These are phyloP conservation scores for Yamadazyma songkhlaensis DNA, from an alignment of 1,139 yeast species.

Conservation along the genomic window DNA sequence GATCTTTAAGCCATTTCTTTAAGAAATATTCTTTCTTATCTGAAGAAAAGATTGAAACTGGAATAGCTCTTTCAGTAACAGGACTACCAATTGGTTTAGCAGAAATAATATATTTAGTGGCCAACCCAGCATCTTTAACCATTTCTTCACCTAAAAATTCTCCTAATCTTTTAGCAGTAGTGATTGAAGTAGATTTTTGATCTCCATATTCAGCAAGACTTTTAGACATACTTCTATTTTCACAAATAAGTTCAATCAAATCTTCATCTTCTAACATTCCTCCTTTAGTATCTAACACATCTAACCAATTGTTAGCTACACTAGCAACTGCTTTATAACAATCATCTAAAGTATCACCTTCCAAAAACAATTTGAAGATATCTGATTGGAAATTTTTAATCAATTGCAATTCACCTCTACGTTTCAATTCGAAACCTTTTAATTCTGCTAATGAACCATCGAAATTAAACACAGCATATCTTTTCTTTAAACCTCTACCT, in stretches of 20 bases:
- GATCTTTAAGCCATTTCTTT: slow-evolving; percentile 85
- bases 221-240: slow-evolving; percentile 93
- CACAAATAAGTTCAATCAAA: slow-evolving; percentile 90
- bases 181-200: slow-evolving; percentile 92
- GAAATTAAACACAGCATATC: slow-evolving; percentile 95
- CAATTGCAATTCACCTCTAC: slow-evolving; percentile 93
- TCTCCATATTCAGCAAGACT: slow-evolving; percentile 84
- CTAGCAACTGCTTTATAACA: slow-evolving; percentile 89
- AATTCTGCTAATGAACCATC: slow-evolving; percentile 94
- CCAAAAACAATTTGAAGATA: slow-evolving; percentile 84
- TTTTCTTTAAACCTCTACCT: slow-evolving; percentile 92
- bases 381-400: slow-evolving; percentile 96
- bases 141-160: slow-evolving; percentile 96
- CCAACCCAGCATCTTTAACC: slow-evolving; percentile 95
- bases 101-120: slow-evolving; percentile 91
- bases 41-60: slow-evolving; percentile 92
- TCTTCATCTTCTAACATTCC: slow-evolving; percentile 90
- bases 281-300: slow-evolving; percentile 87
- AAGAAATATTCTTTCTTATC: slow-evolving; percentile 64
- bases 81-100: slow-evolving; percentile 83
- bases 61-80: slow-evolving; percentile 94
- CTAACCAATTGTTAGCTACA: slow-evolving; percentile 95
- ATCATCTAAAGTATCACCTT: slow-evolving; percentile 71
- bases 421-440: slow-evolving; percentile 93
- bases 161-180: slow-evolving; percentile 90